Conservation (phyloP, 2,329 filamentous ascomycete species). For the Graphiopsis chlorocephala region DNA sequence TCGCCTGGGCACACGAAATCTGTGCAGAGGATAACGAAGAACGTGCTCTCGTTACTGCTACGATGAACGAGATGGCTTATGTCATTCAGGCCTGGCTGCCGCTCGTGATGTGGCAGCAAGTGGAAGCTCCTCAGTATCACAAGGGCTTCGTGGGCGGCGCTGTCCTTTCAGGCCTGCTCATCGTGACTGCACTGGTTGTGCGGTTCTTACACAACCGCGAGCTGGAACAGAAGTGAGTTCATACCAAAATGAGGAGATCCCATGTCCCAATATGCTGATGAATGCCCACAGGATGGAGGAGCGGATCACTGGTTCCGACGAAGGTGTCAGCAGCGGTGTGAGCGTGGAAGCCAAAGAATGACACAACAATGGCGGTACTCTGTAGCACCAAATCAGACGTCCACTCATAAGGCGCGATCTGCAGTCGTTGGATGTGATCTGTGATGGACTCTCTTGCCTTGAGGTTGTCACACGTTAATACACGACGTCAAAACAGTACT, state of each 20-base stretch:
- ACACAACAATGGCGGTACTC: background rate
- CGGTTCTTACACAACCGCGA: background rate
- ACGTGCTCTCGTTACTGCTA: constrained; percentile 58
- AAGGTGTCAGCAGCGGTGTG: background rate
- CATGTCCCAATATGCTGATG: background rate
- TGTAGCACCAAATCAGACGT: background rate
- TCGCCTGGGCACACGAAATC: constrained; percentile 49
- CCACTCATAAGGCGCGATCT: background rate
- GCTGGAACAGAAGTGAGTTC: background rate
- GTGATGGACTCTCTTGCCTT: background rate
- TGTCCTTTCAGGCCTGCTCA: background rate
- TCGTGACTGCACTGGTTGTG: background rate
- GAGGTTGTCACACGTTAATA: background rate
- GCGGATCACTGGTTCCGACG: background rate
- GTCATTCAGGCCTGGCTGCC: constrained; percentile 68
- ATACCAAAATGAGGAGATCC: background rate
- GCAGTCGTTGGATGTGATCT: background rate
- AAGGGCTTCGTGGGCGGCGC: constrained; percentile 49
- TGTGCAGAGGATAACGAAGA: constrained; percentile 61
- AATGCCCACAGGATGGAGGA: background rate
- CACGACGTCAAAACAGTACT: background rate
- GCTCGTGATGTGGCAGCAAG: constrained; percentile 57
- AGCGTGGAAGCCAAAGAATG: background rate
- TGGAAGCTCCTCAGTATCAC: constrained; percentile 1
- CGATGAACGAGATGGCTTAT: constrained; percentile 69